Evolutionary conservation across 1,139 yeast genomes (phyloP).

Genomic region (Zygoascus hellenicus): DNA sequence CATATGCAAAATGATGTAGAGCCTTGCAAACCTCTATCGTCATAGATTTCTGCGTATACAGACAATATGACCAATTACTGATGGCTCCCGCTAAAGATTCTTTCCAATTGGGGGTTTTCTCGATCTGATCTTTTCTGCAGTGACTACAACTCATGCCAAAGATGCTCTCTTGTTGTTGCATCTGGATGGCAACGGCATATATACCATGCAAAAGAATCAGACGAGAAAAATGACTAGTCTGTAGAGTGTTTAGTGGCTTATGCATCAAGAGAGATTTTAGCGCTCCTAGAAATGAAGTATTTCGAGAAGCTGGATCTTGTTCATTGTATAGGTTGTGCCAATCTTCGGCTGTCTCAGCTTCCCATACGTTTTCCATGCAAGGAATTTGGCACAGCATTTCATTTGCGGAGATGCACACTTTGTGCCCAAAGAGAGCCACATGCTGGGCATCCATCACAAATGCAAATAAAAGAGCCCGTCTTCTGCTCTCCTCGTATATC

Average conservation of each 20-base stretch:
- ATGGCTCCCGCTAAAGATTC: constrained; percentile 20
- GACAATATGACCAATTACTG: constrained; percentile 23
- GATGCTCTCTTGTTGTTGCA: constrained; percentile 17
- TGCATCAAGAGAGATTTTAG: constrained; percentile 22
- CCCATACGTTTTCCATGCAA: constrained; percentile 19
- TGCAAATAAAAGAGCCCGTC: constrained; percentile 18
- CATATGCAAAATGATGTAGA: constrained; percentile 23
- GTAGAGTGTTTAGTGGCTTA: constrained; percentile 19
- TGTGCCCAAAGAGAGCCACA: constrained; percentile 33
- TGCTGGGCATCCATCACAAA: constrained; percentile 36
- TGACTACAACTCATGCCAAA: constrained; percentile 10
- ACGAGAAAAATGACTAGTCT: constrained; percentile 22
- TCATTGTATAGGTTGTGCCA: constrained; percentile 14
- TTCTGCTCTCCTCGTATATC: constrained; percentile 19
- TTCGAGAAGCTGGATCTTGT: constrained; percentile 8
- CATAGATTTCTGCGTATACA: constrained; percentile 14
- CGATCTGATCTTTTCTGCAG: too few relatives aligned
- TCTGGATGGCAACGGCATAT: constrained; percentile 20
- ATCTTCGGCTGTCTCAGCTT: constrained; percentile 15
- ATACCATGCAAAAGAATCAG: constrained; percentile 26
- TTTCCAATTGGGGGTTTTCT: constrained; percentile 14
- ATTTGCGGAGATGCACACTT: constrained; percentile 19
- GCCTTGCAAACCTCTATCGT: constrained; percentile 21
- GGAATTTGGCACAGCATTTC: constrained; percentile 21
- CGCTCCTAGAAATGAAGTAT: constrained; percentile 19